These are phyloP conservation scores for Symbiodinium pilosum DNA, from an alignment of 73 alveolate genomes.

Conservation along the genomic window DNA sequence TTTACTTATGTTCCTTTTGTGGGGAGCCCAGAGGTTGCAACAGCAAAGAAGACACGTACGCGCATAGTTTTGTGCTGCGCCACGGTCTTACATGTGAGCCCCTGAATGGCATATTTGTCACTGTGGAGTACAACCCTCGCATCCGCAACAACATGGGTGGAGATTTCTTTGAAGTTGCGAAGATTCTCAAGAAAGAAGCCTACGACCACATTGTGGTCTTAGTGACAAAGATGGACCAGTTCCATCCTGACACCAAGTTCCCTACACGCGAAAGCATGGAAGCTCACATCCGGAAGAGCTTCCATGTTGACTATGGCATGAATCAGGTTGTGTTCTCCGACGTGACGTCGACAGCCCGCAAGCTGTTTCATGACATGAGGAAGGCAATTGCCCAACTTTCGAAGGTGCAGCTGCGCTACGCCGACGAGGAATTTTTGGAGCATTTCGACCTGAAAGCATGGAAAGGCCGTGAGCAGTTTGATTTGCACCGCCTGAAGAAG, in stretches of 20 bases:
- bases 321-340: slow-evolving; percentile 41
- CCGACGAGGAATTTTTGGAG: slow-evolving; percentile 63
- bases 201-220: slow-evolving; percentile 39
- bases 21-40: no score
- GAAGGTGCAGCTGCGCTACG: slow-evolving; percentile 37
- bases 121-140: slow-evolving; percentile 61
- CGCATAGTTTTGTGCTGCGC: slow-evolving; percentile 46
- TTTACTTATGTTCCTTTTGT: no score
- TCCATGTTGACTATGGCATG: slow-evolving; percentile 31
- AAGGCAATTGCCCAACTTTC: slow-evolving; percentile 26
- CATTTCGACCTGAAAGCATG: slow-evolving; percentile 60
- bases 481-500: slow-evolving; percentile 43
- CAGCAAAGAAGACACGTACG: slow-evolving; percentile 60
- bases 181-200: slow-evolving; percentile 63
- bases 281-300: slow-evolving; percentile 4
- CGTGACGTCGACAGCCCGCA: neutral
- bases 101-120: slow-evolving; percentile 41
- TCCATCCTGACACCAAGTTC: slow-evolving; percentile 20
- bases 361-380: slow-evolving; percentile 33
- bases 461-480: slow-evolving; percentile 64
- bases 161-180: slow-evolving; percentile 53
- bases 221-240: slow-evolving; percentile 65
- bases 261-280: slow-evolving; percentile 49
- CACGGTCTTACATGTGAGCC: slow-evolving; percentile 53
- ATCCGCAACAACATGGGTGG: slow-evolving; percentile 89